Percentiles rank a stretch among this genome's conserved stretches.
Conservation (phyloP, 352 stramenopile species). For the Globisporangium paroecandrum region DNA sequence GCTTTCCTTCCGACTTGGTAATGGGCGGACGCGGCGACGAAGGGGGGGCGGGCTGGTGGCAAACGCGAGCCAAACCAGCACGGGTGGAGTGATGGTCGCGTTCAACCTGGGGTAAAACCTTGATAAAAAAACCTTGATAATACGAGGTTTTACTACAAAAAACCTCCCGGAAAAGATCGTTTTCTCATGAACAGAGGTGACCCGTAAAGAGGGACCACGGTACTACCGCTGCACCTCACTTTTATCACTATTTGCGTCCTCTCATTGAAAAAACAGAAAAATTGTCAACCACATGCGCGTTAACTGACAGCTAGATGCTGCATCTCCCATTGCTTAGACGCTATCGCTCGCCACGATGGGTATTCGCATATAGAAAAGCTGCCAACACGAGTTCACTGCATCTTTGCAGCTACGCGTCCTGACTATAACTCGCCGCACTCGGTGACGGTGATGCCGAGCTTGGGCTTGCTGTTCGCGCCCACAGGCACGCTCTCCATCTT, state of each 20-base stretch:
- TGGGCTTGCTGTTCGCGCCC: conserved; percentile 80
- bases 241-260: not conserved
- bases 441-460: conserved; percentile 82
- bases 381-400: not conserved
- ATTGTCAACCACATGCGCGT: not conserved
- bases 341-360: not conserved
- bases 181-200: conserved; percentile 10
- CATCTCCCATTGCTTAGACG: not conserved
- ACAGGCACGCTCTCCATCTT: conserved; percentile 92
- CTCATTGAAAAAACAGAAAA: not conserved
- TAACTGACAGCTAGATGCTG: not conserved
- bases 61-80: conserved; percentile 12
- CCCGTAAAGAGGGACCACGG: not conserved
- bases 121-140: not conserved
- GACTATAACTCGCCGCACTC: conserved; percentile 88
- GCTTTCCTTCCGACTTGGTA: conserved; percentile 14
- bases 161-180: conserved; percentile 14
- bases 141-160: conserved; percentile 3
- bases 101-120: conserved; percentile 1
- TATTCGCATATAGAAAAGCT: not conserved
- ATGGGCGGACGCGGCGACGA: conserved; percentile 13
- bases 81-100: conserved; percentile 7
- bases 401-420: not conserved
- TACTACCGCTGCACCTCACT: not conserved
- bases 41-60: conserved; percentile 7